Percentiles rank a stretch among this genome's conserved stretches.
Conservation (phyloP, 31 red algal species). For the Odonthalia washingtoniensis region DNA sequence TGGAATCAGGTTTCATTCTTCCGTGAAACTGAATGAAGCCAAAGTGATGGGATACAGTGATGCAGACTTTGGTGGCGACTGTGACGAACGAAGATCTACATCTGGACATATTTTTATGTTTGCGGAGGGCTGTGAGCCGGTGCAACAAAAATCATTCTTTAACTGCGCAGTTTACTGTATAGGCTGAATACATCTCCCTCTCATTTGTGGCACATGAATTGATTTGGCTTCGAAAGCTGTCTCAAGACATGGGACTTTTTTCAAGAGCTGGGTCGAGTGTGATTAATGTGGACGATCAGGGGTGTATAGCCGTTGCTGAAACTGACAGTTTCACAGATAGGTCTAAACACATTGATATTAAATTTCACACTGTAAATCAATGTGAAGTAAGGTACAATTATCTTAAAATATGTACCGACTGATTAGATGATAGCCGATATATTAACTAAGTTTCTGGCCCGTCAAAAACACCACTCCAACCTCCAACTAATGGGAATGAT, state of each 20-base stretch:
- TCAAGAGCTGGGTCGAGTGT: background rate
- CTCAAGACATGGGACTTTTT: background rate
- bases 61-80: no score
- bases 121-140: slow-evolving; percentile 30
- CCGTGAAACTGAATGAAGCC: background rate
- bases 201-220: slow-evolving; percentile 30
- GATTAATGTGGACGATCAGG: slow-evolving; percentile 11
- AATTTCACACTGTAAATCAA: slow-evolving; percentile 19
- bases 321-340: background rate
- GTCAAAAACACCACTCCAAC: background rate
- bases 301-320: background rate
- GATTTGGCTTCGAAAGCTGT: slow-evolving; percentile 36
- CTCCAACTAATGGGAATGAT: background rate
- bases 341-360: slow-evolving; percentile 45
- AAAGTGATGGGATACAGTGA: slow-evolving; percentile 11
- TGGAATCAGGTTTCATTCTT: slow-evolving; percentile 1
- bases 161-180: slow-evolving; percentile 39
- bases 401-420: slow-evolving; percentile 1
- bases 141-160: slow-evolving; percentile 40
- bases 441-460: background rate
- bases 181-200: slow-evolving; percentile 51
- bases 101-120: slow-evolving; percentile 44
- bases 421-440: slow-evolving; percentile 27
- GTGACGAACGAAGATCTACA: slow-evolving; percentile 43
- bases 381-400: background rate